A percentile compares a stretch with the other conserved stretches of the same genome.
These are phyloP conservation scores for Prunus mongolica DNA, from an alignment of 306 rosid genomes.

Conservation along the genomic window DNA sequence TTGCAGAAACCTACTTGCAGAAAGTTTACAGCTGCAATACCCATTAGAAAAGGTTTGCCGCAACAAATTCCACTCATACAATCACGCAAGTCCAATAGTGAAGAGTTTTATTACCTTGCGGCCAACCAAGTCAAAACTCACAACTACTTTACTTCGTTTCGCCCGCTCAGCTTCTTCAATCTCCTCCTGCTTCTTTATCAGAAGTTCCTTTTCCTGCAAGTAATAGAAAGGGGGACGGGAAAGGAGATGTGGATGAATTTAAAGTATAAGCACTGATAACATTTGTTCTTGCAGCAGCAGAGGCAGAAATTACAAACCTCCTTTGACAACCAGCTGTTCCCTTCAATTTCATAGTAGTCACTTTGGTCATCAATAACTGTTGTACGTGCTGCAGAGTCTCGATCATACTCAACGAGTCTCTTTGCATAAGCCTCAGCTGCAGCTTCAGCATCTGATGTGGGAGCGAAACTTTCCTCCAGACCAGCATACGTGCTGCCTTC, in stretches of 20 bases:
- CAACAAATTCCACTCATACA: conserved; percentile 1
- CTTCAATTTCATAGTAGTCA: conserved; percentile 93
- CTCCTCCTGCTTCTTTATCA: conserved; percentile 79
- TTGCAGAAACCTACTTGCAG: too few relatives aligned
- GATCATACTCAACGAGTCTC: conserved; percentile 86
- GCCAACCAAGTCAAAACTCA: conserved; percentile 93
- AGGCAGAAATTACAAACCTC: conserved; percentile 50
- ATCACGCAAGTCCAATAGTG: not conserved
- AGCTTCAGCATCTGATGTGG: conserved; percentile 63
- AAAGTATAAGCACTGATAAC: not conserved
- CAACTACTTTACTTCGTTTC: conserved; percentile 75
- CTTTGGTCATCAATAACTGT: conserved; percentile 96
- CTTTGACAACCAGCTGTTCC: conserved; percentile 86
- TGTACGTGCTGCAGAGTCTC: conserved; percentile 91
- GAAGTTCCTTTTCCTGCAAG: conserved; percentile 75
- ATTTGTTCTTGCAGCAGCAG: not conserved
- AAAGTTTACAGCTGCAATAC: not conserved
- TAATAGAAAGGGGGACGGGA: not conserved
- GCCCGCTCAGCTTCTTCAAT: conserved; percentile 87
- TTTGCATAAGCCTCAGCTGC: conserved; percentile 93
- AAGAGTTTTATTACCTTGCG: conserved; percentile 62
- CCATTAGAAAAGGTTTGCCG: not conserved
- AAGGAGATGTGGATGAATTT: not conserved
- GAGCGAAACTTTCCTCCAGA: conserved; percentile 65
- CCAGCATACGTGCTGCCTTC: conserved; percentile 94